A percentile compares a stretch with the other conserved stretches of the same genome.
These are phyloP conservation scores for Crithidia expoeki DNA, from an alignment of 208 protist species.

Conservation along the genomic window DNA sequence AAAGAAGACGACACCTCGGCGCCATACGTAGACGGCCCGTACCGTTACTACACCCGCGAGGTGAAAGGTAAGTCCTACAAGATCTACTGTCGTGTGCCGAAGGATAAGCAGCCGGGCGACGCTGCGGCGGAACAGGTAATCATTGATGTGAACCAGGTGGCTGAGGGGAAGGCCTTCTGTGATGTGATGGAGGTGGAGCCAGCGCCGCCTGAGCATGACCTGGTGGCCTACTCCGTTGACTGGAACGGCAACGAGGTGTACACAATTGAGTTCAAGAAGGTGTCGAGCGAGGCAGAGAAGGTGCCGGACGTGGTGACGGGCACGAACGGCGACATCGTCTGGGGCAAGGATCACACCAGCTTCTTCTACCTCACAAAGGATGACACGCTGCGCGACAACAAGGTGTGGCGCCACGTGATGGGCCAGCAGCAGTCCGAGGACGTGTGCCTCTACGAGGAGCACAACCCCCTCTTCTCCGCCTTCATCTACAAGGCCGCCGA, in stretches of 20 bases:
- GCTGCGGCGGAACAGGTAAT: slow-evolving; percentile 72
- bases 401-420: slow-evolving; percentile 88
- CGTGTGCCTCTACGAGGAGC: slow-evolving; percentile 81
- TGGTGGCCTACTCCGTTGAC: slow-evolving; percentile 86
- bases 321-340: slow-evolving; percentile 80
- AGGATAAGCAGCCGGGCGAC: slow-evolving; percentile 48
- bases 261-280: slow-evolving; percentile 65
- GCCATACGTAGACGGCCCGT: slow-evolving; percentile 68
- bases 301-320: slow-evolving; percentile 60
- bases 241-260: slow-evolving; percentile 87
- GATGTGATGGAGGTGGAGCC: slow-evolving; percentile 60
- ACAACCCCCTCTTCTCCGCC: slow-evolving; percentile 75
- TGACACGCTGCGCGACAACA: slow-evolving; percentile 72
- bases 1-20: slow-evolving; percentile 84
- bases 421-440: slow-evolving; percentile 71
- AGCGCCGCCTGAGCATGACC: slow-evolving; percentile 61
- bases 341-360: slow-evolving; percentile 56
- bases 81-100: slow-evolving; percentile 81
- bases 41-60: slow-evolving; percentile 85
- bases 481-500: slow-evolving; percentile 62
- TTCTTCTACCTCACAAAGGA: slow-evolving; percentile 91
- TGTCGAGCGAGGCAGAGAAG: slow-evolving; percentile 23
- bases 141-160: slow-evolving; percentile 83
- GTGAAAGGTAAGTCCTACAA: slow-evolving; percentile 87
- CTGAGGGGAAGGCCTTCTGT: slow-evolving; percentile 84